Evolutionary conservation across 23 red algal genomes (phyloP).

Genomic region (Gracilaria caudata): DNA sequence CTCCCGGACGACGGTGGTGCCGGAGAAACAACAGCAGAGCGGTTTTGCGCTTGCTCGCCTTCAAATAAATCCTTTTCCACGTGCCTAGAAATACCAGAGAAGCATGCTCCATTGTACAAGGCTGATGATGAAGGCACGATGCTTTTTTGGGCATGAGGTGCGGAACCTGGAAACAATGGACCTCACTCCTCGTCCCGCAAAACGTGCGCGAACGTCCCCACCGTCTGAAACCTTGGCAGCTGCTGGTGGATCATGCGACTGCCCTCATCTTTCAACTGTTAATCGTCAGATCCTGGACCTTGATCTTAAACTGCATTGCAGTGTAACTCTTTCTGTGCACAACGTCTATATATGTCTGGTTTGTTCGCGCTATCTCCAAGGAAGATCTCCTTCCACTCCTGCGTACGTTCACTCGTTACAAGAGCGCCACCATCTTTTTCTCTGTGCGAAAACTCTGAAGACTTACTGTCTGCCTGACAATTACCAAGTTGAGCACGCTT

Average conservation of each 20-base stretch:
- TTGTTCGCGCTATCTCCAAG: constrained; percentile 76
- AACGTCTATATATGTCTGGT: constrained; percentile 88
- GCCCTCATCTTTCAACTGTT: constrained; percentile 48
- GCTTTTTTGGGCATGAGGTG: too few species aligned
- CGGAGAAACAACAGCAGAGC: too few species aligned
- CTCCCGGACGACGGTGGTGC: too few species aligned
- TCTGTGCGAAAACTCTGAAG: constrained; percentile 48
- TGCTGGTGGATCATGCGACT: neutral
- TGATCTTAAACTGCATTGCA: constrained; percentile 62
- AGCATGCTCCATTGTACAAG: too few species aligned
- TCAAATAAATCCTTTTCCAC: too few species aligned
- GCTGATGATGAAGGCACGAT: too few species aligned
- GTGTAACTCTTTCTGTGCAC: constrained; percentile 66
- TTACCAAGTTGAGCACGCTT: constrained; percentile 44
- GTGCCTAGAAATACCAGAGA: too few species aligned
- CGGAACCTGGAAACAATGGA: too few species aligned
- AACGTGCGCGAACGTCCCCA: neutral
- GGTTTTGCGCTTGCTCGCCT: too few species aligned
- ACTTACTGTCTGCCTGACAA: constrained; percentile 71
- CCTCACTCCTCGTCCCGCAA: neutral
- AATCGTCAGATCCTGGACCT: constrained; percentile 60
- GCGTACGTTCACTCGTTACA: constrained; percentile 77
- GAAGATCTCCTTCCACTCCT: constrained; percentile 65
- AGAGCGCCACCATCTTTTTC: constrained; percentile 74
- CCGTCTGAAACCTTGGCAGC: neutral